phyloP scores from a whole-genome alignment of 345 rosid genomes.

The Conringia planisiliqua region DNA sequence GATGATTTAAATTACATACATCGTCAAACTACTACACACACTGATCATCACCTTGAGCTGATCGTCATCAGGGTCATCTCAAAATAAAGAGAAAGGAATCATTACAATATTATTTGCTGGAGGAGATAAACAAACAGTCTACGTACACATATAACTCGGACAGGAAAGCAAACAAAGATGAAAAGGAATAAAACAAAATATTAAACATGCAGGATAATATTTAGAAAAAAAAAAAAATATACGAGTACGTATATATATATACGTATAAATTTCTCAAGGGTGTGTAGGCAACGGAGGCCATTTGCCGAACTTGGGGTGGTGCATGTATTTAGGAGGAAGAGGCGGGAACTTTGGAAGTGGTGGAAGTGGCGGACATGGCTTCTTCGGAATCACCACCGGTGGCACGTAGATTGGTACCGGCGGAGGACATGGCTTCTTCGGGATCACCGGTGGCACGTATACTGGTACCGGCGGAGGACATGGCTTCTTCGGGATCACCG shows the following conservation, averaged over 20 bases:
- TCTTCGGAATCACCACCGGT: constrained; percentile 33
- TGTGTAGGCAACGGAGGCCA: constrained; percentile 46
- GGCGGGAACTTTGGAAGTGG: constrained; percentile 54
- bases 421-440: constrained; percentile 35
- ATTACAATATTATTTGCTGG: constrained; percentile 13
- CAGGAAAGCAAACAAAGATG: constrained; percentile 1
- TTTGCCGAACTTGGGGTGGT: constrained; percentile 50
- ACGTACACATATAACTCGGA: constrained; percentile 9
- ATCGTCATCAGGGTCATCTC: too few species aligned
- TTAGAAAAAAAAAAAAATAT: not conserved
- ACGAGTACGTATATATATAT: not conserved
- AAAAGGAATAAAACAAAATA: not conserved
- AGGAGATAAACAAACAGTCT: constrained; percentile 7
- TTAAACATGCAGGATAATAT: constrained; percentile 2
- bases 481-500: constrained; percentile 34
- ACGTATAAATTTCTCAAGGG: constrained; percentile 20
- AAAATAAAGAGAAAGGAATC: not conserved
- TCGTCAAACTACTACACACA: not conserved
- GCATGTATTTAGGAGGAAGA: constrained; percentile 45
- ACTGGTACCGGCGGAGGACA: constrained; percentile 32
- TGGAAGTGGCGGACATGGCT: constrained; percentile 43
- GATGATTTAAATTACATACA: not conserved
- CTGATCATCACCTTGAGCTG: not conserved
- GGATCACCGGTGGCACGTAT: constrained; percentile 35
- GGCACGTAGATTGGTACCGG: constrained; percentile 28